Evolutionary conservation across 2,329 filamentous ascomycete species (phyloP), one percentile per base, ranked within the genome.

Genomic region (Botryotinia convoluta): DNA sequence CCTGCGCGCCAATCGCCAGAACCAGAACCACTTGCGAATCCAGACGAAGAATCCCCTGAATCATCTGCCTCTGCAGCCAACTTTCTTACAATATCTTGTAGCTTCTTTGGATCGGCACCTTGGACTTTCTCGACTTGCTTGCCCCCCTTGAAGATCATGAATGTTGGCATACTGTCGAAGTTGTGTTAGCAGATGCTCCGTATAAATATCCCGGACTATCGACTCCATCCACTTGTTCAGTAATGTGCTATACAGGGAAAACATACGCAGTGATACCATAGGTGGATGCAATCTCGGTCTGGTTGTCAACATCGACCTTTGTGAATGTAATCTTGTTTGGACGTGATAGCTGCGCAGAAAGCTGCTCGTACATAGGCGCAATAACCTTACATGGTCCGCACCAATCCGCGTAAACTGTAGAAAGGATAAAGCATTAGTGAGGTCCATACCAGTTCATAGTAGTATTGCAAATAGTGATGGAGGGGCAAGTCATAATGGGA

Each of bases 311-410:
- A 85, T 98, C 91, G 84, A 98, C 88, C 85, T 96, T 97, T 81
- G 90, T 90, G 82, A 98, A 98, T 48, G 91, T 93, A 78, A 97
- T 91, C 76, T 88, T 85, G 77, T 91, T 90, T 26, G 91, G 88
- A 69, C 90, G 88, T 29, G 93, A 92, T 63, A 97, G 87, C 75
- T 90, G 87, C 62, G 84, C 81, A 45, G 94, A 90, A 67, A 98
- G 88, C 81, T 91, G 85, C 79, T 96, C 93, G 84, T 93, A 98
- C 75, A 94, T 83, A 29, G 95, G 93, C 9, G 92, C 92, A 77
- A 98, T 94, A 76, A 89, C 87, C 79, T 93, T 92, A 88, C 94
- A 97, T 80, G 94, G 92, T 48, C 86, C 91, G 81, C 93, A 97
- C 91, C 92, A 96, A 80, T 93, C 91, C 79, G 94, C 93, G 80